These are phyloP conservation scores for Sclerotinia sclerotiorum DNA, from an alignment of 2,329 filamentous ascomycete genomes.

Conservation along the genomic window DNA sequence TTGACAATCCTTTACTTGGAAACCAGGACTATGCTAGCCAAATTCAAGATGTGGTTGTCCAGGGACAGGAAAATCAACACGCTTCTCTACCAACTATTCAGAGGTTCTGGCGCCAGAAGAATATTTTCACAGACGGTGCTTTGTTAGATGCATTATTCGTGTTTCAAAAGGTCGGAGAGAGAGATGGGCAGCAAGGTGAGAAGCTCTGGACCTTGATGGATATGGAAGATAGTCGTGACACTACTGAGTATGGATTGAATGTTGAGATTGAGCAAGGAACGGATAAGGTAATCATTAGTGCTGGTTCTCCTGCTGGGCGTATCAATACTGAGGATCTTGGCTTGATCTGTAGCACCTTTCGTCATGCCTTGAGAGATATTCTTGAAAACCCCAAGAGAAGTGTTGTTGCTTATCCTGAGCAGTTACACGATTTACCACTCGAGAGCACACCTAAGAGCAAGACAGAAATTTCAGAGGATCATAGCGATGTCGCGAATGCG, in stretches of 20 bases:
- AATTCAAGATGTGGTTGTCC: constrained; percentile 4
- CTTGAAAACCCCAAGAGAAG: constrained; percentile 5
- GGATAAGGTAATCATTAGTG: background rate
- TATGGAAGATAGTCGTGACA: constrained; percentile 2
- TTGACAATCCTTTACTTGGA: constrained; percentile 28
- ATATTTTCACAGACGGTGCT: background rate
- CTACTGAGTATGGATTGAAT: constrained; percentile 19
- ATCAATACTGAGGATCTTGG: constrained; percentile 13
- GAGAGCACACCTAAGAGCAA: background rate
- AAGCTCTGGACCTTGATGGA: constrained; percentile 5
- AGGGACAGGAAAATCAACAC: constrained; percentile 16
- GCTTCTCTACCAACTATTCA: constrained; percentile 16
- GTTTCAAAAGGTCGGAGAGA: background rate
- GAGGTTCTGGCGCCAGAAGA: constrained; percentile 1
- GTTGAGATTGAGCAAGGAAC: constrained; percentile 10
- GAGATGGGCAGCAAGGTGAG: background rate
- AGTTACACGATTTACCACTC: background rate
- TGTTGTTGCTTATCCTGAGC: background rate
- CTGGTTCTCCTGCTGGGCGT: constrained; percentile 14
- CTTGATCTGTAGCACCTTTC: background rate
- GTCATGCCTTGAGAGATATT: constrained; percentile 6
- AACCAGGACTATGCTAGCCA: constrained; percentile 9
- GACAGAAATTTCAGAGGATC: background rate
- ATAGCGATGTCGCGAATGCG: background rate
- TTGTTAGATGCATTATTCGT: constrained; percentile 19